phyloP scores from a whole-genome alignment of 176 grass and related monocot species.

The Aegilops sharonensis region DNA sequence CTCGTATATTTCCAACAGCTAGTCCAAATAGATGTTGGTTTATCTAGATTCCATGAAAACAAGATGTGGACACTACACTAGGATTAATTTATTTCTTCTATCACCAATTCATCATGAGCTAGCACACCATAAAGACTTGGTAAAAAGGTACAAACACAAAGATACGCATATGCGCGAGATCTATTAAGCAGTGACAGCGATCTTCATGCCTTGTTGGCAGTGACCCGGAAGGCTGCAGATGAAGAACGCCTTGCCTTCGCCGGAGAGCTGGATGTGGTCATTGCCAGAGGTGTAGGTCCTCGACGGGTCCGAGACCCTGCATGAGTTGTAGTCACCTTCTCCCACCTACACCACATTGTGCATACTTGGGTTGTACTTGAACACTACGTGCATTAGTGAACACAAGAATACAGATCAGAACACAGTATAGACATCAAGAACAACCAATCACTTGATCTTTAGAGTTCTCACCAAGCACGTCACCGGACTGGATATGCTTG shows the following conservation, averaged over 20 bases:
- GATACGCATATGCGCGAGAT: not conserved
- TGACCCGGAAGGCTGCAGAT: not conserved
- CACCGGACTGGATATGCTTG: slow-evolving; percentile 24
- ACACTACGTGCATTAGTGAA: not conserved
- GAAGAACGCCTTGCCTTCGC: not conserved
- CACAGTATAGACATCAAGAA: too few species aligned
- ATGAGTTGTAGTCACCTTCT: not conserved
- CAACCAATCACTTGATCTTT: too few species aligned
- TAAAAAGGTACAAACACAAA: not conserved
- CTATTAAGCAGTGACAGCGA: not conserved
- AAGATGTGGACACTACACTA: not conserved
- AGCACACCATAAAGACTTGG: not conserved
- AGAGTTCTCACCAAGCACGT: slow-evolving; percentile 21
- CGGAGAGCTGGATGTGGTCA: not conserved
- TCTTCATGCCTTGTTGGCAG: slow-evolving; percentile 11
- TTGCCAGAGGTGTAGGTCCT: not conserved
- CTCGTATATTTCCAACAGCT: too few species aligned
- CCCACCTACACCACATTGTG: slow-evolving; percentile 31
- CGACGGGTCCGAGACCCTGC: not conserved
- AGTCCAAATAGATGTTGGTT: too few species aligned
- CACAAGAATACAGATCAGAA: not conserved
- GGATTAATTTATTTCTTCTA: not conserved
- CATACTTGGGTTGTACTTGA: not conserved
- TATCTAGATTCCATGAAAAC: too few species aligned
- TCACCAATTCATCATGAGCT: not conserved